Evolutionary conservation across 306 rosid species (phyloP).

Genomic region (Lotus japonicus): DNA sequence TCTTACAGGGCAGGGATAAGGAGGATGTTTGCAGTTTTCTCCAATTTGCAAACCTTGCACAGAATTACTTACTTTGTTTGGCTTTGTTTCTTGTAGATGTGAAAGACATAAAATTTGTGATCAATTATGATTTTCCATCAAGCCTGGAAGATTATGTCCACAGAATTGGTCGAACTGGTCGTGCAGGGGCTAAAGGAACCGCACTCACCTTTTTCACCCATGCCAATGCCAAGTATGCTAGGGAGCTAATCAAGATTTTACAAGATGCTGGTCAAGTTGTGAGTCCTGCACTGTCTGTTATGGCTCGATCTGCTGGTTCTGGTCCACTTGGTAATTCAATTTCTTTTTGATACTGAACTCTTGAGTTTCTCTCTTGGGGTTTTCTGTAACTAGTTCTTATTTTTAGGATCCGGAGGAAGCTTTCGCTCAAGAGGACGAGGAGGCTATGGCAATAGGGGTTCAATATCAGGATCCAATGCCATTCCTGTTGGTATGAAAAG

Average conservation of each 20-base stretch:
- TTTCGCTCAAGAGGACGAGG: slow-evolving; percentile 80
- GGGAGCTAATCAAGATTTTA: slow-evolving; percentile 71
- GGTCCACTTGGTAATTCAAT: slow-evolving; percentile 47
- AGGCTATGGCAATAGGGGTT: slow-evolving; percentile 57
- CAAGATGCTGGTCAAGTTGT: slow-evolving; percentile 82
- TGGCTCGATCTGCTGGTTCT: slow-evolving; percentile 60
- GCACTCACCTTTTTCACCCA: slow-evolving; percentile 79
- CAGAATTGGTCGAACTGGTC: slow-evolving; percentile 95
- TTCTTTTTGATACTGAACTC: not conserved
- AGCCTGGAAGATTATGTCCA: slow-evolving; percentile 97
- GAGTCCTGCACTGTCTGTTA: slow-evolving; percentile 49
- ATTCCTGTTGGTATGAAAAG: slow-evolving; percentile 63
- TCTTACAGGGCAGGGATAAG: slow-evolving; percentile 91
- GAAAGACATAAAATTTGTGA: slow-evolving; percentile 92
- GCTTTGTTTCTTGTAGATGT: slow-evolving; percentile 61
- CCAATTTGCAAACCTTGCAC: slow-evolving; percentile 21
- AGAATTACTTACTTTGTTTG: slow-evolving; percentile 20
- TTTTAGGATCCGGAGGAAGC: slow-evolving; percentile 56
- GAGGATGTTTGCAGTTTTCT: slow-evolving; percentile 75
- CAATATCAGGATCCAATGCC: slow-evolving; percentile 67
- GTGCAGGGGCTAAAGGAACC: slow-evolving; percentile 96
- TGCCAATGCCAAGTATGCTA: slow-evolving; percentile 63
- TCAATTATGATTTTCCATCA: slow-evolving; percentile 90
- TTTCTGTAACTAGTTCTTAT: not conserved
- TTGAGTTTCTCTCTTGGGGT: not conserved